Evolutionary conservation across 2,329 filamentous ascomycete genomes (phyloP), one percentile per base, ranked within the genome.

Genomic region (Thelonectria olida): DNA sequence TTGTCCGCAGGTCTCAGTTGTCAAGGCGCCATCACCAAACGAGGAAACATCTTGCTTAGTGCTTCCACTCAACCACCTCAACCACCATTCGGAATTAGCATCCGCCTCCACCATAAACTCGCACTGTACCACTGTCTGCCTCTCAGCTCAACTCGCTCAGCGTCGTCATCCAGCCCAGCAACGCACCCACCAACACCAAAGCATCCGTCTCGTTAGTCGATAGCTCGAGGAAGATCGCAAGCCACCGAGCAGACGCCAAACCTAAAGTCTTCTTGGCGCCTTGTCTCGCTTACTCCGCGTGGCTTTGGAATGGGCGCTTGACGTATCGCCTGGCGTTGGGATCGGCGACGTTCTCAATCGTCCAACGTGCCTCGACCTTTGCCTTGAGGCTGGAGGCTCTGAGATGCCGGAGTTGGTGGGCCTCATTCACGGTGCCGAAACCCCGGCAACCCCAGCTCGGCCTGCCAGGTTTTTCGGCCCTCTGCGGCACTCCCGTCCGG

Each of bases 71-170:
- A 5, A 57, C 45, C n/a, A n/a, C n/a, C n/a, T n/a, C n/a, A n/a
- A n/a, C n/a, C n/a, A n/a, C n/a, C n/a, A n/a, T n/a, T n/a, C n/a
- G n/a, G n/a, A n/a, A n/a, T n/a, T n/a, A n/a, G n/a, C n/a, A n/a
- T n/a, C n/a, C n/a, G 48, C 58, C 38, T 42, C 44, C 25, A 22
- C 45, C 57, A 49, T 54, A 47, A 63, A 58, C 61, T 44, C 64
- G 58, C 68, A 70, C 68, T 71, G 66, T 71, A 55, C 34, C 9
- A 2, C 20, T 13, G 22, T 7, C 13, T n/a, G n/a, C n/a, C 22
- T n/a, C 44, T 31, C 20, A n/a, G 28, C 34, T 31, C 34, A 42
- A 7, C 23, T 22, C 28, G 17, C n/a, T n/a, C n/a, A n/a, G 7
- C 38, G 50, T 59, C 56, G 50, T 54, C 56, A 54, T 54, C 36